Evolutionary conservation across 2,329 filamentous ascomycete genomes (phyloP).

Genomic region (Amauroascus niger): DNA sequence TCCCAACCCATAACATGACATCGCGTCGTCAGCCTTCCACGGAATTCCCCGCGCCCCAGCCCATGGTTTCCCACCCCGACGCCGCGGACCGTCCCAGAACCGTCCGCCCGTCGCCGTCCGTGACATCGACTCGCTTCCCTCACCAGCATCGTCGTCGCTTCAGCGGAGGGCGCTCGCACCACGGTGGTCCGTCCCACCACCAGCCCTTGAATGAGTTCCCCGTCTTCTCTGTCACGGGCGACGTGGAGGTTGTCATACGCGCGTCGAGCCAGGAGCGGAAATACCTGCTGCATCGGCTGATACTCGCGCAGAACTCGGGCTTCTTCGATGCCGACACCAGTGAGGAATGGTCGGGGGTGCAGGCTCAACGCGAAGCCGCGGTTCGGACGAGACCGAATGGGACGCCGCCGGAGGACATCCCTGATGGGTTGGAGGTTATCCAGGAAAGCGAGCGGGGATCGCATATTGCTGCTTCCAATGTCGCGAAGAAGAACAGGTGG

Average conservation of each 20-base stretch:
- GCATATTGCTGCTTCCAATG: constrained; percentile 30
- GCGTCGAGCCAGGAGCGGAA: constrained; percentile 59
- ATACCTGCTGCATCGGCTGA: constrained; percentile 80
- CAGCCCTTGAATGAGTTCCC: constrained; percentile 83
- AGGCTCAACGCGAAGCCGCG: constrained; percentile 20
- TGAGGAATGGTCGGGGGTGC: constrained; percentile 58
- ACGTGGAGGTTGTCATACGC: constrained; percentile 79
- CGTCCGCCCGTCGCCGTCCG: constrained; percentile 52
- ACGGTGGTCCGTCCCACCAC: constrained; percentile 60
- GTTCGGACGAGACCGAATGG: constrained; percentile 22
- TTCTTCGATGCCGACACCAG: constrained; percentile 86
- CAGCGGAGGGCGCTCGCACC: constrained; percentile 59
- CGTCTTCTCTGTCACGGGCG: constrained; percentile 77
- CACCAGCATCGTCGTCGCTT: constrained; percentile 54
- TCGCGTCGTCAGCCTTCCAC: constrained; percentile 7
- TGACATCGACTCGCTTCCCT: constrained; percentile 45
- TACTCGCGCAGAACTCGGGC: constrained; percentile 78
- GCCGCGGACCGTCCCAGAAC: constrained; percentile 43
- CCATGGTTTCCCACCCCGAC: constrained; percentile 39
- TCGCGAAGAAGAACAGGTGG: constrained; percentile 56
- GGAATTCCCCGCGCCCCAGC: constrained; percentile 11
- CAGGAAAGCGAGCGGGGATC: constrained; percentile 23
- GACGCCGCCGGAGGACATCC: constrained; percentile 44
- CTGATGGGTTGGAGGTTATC: constrained; percentile 29
- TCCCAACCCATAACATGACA: constrained; percentile 7